phyloP scores from a whole-genome alignment of 2,329 filamentous ascomycete genomes.

The Aspergillus ochraceoroseus region DNA sequence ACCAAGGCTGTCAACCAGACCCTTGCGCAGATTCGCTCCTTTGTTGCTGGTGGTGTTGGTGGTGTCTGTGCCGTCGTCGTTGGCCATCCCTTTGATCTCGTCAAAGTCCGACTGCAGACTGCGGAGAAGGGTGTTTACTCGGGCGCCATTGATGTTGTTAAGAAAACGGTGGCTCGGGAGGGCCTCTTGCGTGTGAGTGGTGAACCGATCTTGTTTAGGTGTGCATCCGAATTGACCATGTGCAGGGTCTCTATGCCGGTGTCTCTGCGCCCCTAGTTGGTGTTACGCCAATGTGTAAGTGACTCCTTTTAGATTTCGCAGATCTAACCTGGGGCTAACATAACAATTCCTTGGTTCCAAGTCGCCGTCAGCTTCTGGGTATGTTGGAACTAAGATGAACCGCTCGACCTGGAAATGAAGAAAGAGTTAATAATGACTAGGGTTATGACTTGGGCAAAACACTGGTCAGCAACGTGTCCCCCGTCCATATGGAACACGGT shows the following conservation, averaged over 20 bases:
- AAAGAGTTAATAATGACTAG: constrained; percentile 50
- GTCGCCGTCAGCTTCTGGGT: constrained; percentile 65
- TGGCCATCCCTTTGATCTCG: constrained; percentile 93
- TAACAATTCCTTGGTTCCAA: constrained; percentile 27
- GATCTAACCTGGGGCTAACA: background rate
- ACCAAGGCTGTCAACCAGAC: constrained; percentile 41
- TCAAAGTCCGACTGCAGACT: constrained; percentile 96
- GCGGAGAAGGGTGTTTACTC: constrained; percentile 90
- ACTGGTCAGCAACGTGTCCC: constrained; percentile 66
- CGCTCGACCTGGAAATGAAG: background rate
- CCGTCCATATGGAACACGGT: constrained; percentile 58
- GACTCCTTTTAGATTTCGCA: background rate
- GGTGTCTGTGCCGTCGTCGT: constrained; percentile 91
- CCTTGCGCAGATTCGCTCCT: constrained; percentile 66
- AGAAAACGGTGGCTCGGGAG: constrained; percentile 80
- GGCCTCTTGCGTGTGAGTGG: constrained; percentile 58
- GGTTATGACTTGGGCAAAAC: constrained; percentile 95
- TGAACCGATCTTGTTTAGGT: background rate
- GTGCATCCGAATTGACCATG: constrained; percentile 11
- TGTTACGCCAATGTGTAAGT: constrained; percentile 97
- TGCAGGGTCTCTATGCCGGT: constrained; percentile 83
- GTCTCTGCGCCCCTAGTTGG: constrained; percentile 91
- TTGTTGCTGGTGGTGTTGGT: constrained; percentile 85
- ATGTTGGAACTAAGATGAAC: constrained; percentile 21
- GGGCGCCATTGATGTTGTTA: constrained; percentile 84